A percentile compares a stretch with the other conserved stretches of the same genome.
Conservation (phyloP, 2,329 filamentous ascomycete genomes). For the Aspergillus japonicus region DNA sequence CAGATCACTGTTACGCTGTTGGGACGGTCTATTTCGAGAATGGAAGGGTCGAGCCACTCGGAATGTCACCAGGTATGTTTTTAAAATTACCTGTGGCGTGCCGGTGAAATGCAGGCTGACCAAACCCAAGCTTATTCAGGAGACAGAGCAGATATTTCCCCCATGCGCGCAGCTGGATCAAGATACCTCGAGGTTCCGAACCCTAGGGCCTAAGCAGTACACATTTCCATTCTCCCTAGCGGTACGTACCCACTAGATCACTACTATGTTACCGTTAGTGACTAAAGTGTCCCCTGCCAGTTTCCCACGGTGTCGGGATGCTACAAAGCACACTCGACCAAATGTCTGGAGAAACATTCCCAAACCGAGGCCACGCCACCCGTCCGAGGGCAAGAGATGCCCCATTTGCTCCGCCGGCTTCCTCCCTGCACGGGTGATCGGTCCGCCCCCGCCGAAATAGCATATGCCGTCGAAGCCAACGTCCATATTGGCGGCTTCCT, state of each 20-base stretch:
- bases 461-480: slow-evolving; percentile 12
- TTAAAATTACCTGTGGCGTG: not conserved
- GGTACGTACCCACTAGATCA: not conserved
- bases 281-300: not conserved
- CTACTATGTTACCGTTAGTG: no score
- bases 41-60: slow-evolving; percentile 7
- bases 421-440: slow-evolving; percentile 13
- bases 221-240: slow-evolving; percentile 13
- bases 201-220: slow-evolving; percentile 6
- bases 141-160: slow-evolving; percentile 11
- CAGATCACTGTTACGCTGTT: slow-evolving; percentile 14
- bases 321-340: slow-evolving; percentile 4
- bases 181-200: not conserved
- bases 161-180: not conserved
- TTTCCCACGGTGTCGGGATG: slow-evolving; percentile 17
- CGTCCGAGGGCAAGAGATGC: not conserved
- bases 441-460: slow-evolving; percentile 8
- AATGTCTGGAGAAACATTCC: no score
- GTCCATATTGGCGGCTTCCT: not conserved
- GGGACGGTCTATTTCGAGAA: slow-evolving; percentile 15
- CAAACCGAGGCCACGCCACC: not conserved
- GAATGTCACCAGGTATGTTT: slow-evolving; percentile 17
- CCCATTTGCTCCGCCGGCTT: slow-evolving; percentile 14
- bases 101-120: no score
- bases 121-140: slow-evolving; percentile 9